Conservation (phyloP, 495 filamentous ascomycete species). For the Penicillium bialowiezense region DNA sequence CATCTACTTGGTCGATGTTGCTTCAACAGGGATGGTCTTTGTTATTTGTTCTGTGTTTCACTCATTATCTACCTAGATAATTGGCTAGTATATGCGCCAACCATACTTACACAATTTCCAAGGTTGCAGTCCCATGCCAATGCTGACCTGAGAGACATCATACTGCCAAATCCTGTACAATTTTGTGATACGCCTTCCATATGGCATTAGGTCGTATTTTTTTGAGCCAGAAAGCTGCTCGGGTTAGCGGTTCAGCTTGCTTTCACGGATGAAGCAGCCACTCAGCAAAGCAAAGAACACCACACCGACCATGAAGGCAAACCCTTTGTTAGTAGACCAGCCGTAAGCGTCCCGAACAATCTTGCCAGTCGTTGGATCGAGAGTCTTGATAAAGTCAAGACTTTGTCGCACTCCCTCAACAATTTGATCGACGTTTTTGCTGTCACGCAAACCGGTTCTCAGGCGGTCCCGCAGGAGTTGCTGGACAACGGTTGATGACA, state of each 20-base stretch:
- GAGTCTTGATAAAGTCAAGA: slow-evolving; percentile 63
- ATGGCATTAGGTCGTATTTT: neutral
- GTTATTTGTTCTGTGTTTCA: too few relatives aligned
- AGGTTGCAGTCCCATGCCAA: neutral
- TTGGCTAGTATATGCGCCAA: neutral
- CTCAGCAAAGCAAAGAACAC: slow-evolving; percentile 46
- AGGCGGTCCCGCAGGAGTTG: slow-evolving; percentile 62
- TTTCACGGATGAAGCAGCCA: slow-evolving; percentile 44
- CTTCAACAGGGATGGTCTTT: too few relatives aligned
- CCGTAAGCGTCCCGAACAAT: slow-evolving; percentile 71
- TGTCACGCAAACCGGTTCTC: slow-evolving; percentile 48
- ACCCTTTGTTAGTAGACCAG: slow-evolving; percentile 47
- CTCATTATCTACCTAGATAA: neutral
- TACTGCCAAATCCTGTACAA: neutral
- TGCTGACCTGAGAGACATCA: neutral
- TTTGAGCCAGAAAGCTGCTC: neutral
- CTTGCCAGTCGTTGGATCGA: slow-evolving; percentile 58
- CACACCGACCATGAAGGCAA: slow-evolving; percentile 41
- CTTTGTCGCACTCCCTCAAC: slow-evolving; percentile 71
- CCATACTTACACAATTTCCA: slow-evolving; percentile 1
- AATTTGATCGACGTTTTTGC: slow-evolving; percentile 64
- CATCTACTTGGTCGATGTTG: too few relatives aligned
- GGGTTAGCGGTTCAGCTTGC: slow-evolving; percentile 32
- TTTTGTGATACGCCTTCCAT: neutral
- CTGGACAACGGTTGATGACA: slow-evolving; percentile 72